Evolutionary conservation across 257 asterid species (phyloP).

Genomic region (Catharanthus roseus): DNA sequence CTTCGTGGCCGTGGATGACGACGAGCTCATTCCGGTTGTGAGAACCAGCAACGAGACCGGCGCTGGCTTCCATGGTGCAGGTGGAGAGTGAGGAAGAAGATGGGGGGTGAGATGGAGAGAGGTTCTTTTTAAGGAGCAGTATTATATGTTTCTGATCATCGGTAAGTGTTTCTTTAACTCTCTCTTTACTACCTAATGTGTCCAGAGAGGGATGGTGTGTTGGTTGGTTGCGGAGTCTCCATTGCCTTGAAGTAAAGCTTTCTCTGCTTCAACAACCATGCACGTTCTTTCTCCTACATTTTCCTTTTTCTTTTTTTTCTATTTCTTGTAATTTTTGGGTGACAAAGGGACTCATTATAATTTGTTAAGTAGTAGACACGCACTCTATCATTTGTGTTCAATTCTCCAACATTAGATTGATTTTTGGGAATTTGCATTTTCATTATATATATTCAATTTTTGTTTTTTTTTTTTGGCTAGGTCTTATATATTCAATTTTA

Average conservation of each 20-base stretch:
- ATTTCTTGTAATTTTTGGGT: not conserved
- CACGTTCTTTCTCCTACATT: slow-evolving; percentile 26
- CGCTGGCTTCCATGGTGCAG: slow-evolving; percentile 77
- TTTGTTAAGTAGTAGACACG: too few relatives aligned
- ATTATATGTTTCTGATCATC: slow-evolving; percentile 2
- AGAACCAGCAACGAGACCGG: slow-evolving; percentile 95
- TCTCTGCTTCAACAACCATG: slow-evolving; percentile 46
- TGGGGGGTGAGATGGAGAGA: slow-evolving; percentile 32
- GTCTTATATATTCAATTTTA: too few relatives aligned
- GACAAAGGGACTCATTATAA: too few relatives aligned
- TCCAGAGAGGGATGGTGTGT: slow-evolving; percentile 22
- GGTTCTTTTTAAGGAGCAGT: slow-evolving; percentile 40
- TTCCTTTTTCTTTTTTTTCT: slow-evolving; percentile 6
- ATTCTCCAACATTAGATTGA: too few relatives aligned
- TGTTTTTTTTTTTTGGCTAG: too few relatives aligned
- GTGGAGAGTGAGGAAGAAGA: slow-evolving; percentile 4
- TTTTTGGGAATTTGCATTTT: too few relatives aligned
- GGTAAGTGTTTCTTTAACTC: slow-evolving; percentile 29
- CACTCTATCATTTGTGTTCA: too few relatives aligned
- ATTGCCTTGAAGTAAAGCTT: slow-evolving; percentile 80
- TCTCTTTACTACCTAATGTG: slow-evolving; percentile 47
- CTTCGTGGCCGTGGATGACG: slow-evolving; percentile 95
- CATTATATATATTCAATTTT: too few relatives aligned
- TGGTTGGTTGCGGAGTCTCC: slow-evolving; percentile 87
- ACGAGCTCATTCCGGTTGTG: slow-evolving; percentile 95